Percentiles rank a stretch among this genome's conserved stretches.
phyloP scores from a whole-genome alignment of 768 basidiomycete species.

The Roridomyces roridus region DNA sequence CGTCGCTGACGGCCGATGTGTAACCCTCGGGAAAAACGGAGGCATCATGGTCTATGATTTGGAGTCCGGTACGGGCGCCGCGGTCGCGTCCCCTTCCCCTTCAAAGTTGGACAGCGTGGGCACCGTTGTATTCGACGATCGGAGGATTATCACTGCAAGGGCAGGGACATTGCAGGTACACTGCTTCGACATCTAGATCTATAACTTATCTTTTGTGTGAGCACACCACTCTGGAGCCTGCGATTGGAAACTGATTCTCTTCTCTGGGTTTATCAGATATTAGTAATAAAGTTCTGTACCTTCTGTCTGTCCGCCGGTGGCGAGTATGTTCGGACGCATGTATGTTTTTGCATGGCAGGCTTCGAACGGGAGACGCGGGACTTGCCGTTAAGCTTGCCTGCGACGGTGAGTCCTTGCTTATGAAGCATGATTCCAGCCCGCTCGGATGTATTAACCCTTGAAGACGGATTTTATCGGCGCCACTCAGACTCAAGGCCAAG shows the following conservation, averaged over 20 bases:
- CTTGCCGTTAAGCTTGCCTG: no score
- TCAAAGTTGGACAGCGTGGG: conserved; percentile 22
- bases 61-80: conserved; percentile 60
- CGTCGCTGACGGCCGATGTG: conserved; percentile 83
- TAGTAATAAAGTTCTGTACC: background rate
- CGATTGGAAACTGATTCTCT: no score
- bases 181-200: conserved; percentile 19
- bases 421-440: no score
- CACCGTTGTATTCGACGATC: conserved; percentile 74
- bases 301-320: no score
- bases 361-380: no score
- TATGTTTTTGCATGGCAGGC: no score
- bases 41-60: conserved; percentile 89
- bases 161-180: conserved; percentile 29
- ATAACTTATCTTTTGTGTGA: background rate
- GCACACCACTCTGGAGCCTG: no score
- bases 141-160: conserved; percentile 65
- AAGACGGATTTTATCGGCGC: background rate
- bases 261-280: background rate
- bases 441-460: background rate
- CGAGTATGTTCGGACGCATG: no score
- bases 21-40: conserved; percentile 74
- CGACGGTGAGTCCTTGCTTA: no score
- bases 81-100: conserved; percentile 40
- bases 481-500: background rate